phyloP scores from a whole-genome alignment of 148 eudicot species.

The Cornus kousa region DNA sequence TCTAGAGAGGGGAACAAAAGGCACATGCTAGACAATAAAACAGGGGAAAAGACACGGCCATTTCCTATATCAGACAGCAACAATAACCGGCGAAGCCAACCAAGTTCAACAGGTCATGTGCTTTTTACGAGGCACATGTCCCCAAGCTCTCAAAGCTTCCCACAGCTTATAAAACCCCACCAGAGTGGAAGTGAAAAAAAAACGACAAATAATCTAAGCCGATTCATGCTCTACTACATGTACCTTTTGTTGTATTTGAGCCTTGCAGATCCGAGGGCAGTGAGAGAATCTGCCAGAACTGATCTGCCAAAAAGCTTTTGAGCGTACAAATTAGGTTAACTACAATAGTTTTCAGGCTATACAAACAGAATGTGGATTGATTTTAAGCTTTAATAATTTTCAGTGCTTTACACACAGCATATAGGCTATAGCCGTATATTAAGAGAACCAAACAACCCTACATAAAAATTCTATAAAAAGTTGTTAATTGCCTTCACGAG shows the following conservation, averaged over 20 bases:
- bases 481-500: not conserved
- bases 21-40: not conserved
- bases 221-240: not conserved
- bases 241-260: not conserved
- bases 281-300: not conserved
- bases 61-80: not conserved
- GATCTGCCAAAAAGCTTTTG: not conserved
- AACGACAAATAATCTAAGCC: not conserved
- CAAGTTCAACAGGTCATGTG: constrained; percentile 7
- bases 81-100: not conserved
- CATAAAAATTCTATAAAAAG: not conserved
- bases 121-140: not conserved
- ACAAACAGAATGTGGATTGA: not conserved
- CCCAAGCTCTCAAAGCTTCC: not conserved
- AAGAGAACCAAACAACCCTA: not conserved
- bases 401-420: not conserved
- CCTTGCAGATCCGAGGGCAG: no score
- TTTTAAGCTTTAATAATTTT: no score
- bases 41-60: not conserved
- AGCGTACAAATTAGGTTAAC: not conserved
- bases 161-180: not conserved
- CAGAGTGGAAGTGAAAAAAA: not conserved
- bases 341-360: not conserved
- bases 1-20: not conserved
- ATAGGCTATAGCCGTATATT: not conserved